These are phyloP conservation scores for Phytopythium aichiense DNA, from an alignment of 352 stramenopile genomes.

Conservation along the genomic window DNA sequence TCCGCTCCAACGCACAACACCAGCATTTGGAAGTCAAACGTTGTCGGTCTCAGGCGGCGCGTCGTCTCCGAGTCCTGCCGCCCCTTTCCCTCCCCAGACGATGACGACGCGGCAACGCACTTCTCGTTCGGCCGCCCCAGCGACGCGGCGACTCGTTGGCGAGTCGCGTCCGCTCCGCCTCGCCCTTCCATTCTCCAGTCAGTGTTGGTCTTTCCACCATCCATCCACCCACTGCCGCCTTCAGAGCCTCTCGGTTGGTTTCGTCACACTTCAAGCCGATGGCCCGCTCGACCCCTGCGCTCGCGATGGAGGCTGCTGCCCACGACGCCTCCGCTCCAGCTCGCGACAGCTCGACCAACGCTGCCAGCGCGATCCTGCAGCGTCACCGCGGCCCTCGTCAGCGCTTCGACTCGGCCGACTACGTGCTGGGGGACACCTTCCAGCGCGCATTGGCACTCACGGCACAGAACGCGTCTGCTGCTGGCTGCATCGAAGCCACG, in stretches of 20 bases:
- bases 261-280: background rate
- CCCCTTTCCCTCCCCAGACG: slow-evolving; percentile 2
- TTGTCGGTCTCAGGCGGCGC: background rate
- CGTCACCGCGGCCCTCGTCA: slow-evolving; percentile 48
- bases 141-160: background rate
- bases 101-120: slow-evolving; percentile 1
- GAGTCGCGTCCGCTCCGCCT: background rate
- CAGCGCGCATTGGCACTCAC: slow-evolving; percentile 10
- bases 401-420: slow-evolving; percentile 76
- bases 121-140: background rate
- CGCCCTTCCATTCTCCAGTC: background rate
- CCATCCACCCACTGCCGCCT: background rate
- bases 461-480: background rate
- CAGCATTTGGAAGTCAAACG: background rate
- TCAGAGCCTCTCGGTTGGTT: background rate
- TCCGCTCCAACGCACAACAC: background rate
- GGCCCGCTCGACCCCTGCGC: background rate
- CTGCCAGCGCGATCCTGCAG: slow-evolving; percentile 46
- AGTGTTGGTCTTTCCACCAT: slow-evolving; percentile 3
- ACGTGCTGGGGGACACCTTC: slow-evolving; percentile 38
- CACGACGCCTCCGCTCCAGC: background rate
- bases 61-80: background rate
- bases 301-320: background rate
- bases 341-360: slow-evolving; percentile 17
- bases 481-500: slow-evolving; percentile 13